Conservation (phyloP, 1,139 yeast genomes). For the Magnusiomyces clavatus region DNA sequence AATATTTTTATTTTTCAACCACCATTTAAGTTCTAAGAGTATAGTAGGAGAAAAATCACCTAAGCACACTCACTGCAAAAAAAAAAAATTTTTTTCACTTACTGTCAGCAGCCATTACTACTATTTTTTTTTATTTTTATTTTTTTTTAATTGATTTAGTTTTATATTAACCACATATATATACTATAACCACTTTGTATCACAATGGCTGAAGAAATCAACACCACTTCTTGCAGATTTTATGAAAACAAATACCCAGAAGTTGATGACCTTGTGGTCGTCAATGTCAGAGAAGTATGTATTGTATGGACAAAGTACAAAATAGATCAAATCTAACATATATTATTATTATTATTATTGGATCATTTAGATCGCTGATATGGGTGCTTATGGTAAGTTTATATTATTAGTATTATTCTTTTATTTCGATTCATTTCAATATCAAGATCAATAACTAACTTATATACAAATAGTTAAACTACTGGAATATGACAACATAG, state of each 20-base stretch:
- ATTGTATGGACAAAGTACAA: conserved; percentile 9
- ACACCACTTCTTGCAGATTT: conserved; percentile 90
- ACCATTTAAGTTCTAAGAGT: background rate
- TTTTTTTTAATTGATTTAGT: background rate
- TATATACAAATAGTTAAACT: conserved; percentile 51
- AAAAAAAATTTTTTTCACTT: background rate
- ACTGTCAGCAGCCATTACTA: background rate
- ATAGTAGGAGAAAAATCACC: background rate
- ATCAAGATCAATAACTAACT: conserved; percentile 6
- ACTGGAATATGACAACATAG: conserved; percentile 94
- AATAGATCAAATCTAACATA: background rate
- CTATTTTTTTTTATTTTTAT: background rate
- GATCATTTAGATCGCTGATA: conserved; percentile 25
- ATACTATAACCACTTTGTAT: background rate
- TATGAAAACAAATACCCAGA: conserved; percentile 98
- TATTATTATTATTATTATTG: background rate
- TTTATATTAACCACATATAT: background rate
- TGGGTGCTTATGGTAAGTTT: conserved; percentile 27
- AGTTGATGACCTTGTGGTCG: conserved; percentile 98
- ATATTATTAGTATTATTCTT: background rate
- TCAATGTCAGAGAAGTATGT: conserved; percentile 74
- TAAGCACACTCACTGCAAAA: background rate
- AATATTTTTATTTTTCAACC: background rate
- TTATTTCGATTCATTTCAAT: background rate
- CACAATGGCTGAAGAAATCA: conserved; percentile 27